Base-by-base conservation (phyloP, 345 rosid species). In the Pugionium cornutum region DNA sequence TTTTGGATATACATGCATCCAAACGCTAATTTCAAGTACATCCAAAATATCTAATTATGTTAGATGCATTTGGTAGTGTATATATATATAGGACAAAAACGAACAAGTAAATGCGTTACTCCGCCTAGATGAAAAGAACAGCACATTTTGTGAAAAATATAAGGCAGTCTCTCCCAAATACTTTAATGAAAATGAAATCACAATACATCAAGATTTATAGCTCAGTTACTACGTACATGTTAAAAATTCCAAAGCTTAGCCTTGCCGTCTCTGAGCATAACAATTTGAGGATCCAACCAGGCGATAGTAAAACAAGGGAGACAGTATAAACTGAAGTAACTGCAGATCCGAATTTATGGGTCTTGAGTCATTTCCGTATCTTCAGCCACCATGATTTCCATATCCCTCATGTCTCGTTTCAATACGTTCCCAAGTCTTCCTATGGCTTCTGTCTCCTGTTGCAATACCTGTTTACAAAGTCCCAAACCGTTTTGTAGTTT, bases 361-460 rank as follows among this genome's bases (percentile, higher is more conserved):
- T 79, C 71, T 7, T 67, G 77, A 11, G 75, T 36, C 91, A 75
- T 85, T 32, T 83, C 86, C 1, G 83, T 72, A 72, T 85, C 96
- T 79, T 88, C 99, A 0, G 92, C 76, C 89, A 90, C 86, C 56
- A 94, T 91, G 48, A 94, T 88, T 64, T 91, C 94, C 85, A 78
- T 81, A 69, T 91, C 84, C 68, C 96, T 82, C 58, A 84, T 63
- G 77, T 89, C 92, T 37, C 97, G 85, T 83, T 87, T 88, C 77
- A 92, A 77, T 46, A 89, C 89, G 9, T 69, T 84, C 40, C 88
- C 92, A 35, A 94, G 87, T 72, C 89, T 85, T 42, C 91, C 92
- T 27, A 91, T 81, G 46, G 99, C 97, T 73, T 85, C 91, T 1
- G 96, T 91, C 80, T 90, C 96, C 53, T 85, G 95, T 54, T 94